Conservation (phyloP, 2,329 filamentous ascomycete genomes). For the Colletotrichum filicis region DNA sequence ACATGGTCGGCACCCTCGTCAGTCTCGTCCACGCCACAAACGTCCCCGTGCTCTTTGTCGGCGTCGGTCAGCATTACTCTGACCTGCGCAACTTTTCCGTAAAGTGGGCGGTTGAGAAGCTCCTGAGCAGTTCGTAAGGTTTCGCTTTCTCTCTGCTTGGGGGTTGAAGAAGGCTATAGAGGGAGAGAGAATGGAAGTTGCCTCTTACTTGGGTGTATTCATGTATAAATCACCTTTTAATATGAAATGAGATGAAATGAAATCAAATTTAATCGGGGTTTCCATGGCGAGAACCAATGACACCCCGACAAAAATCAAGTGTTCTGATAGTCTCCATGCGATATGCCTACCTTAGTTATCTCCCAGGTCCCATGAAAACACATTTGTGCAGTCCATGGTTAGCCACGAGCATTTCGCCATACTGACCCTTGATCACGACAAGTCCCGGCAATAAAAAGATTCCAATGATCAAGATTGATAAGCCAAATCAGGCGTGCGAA, state of each 20-base stretch:
- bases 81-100: conserved; percentile 77
- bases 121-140: conserved; percentile 61
- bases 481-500: conserved; percentile 23
- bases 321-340: background rate
- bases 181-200: background rate
- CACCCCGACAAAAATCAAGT: background rate
- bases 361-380: no score
- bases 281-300: background rate
- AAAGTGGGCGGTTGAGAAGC: conserved; percentile 75
- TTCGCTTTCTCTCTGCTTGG: no score
- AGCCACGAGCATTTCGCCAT: no score
- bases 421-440: background rate
- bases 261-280: background rate
- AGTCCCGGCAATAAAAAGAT: background rate
- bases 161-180: background rate
- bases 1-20: conserved; percentile 96
- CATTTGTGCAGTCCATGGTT: no score
- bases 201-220: background rate
- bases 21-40: conserved; percentile 98
- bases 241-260: background rate
- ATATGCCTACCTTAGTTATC: no score
- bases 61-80: conserved; percentile 76
- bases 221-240: background rate
- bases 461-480: background rate
- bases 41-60: conserved; percentile 94